A percentile compares a stretch with the other conserved stretches of the same genome.
Evolutionary conservation across 345 rosid species (phyloP).

Genomic region (Leavenworthia alabamica): DNA sequence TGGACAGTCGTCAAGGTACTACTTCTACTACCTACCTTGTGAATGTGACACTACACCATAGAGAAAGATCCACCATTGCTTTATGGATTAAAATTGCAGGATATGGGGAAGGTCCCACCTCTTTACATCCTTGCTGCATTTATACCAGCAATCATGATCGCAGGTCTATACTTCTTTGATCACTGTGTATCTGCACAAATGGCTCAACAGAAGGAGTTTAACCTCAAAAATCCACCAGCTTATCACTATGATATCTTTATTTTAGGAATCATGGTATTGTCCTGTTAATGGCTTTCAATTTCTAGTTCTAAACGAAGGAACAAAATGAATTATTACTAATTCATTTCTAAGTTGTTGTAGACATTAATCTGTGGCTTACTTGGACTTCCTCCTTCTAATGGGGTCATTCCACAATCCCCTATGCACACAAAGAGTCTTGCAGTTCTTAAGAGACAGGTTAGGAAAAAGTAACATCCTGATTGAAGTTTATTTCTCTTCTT

Average conservation of each 20-base stretch:
- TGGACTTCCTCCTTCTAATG: slow-evolving; percentile 80
- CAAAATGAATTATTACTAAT: not conserved
- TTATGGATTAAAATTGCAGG: slow-evolving; percentile 41
- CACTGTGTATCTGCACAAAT: slow-evolving; percentile 80
- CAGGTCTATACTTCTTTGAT: slow-evolving; percentile 77
- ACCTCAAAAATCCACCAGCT: slow-evolving; percentile 74
- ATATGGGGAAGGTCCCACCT: slow-evolving; percentile 62
- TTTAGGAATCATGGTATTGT: slow-evolving; percentile 57
- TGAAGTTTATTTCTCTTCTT: no score
- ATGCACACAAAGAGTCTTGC: slow-evolving; percentile 92
- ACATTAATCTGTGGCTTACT: slow-evolving; percentile 73
- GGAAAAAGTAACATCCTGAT: no score
- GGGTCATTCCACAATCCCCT: slow-evolving; percentile 88
- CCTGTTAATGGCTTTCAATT: not conserved
- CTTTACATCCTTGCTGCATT: slow-evolving; percentile 58
- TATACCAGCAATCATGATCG: slow-evolving; percentile 74
- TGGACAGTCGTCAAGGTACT: slow-evolving; percentile 73
- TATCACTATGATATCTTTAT: slow-evolving; percentile 71
- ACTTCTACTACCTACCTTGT: not conserved
- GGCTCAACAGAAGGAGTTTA: slow-evolving; percentile 83
- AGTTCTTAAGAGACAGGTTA: slow-evolving; percentile 59
- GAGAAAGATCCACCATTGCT: not conserved
- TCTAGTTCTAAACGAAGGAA: not conserved
- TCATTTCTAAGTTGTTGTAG: slow-evolving; percentile 31
- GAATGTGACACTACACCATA: not conserved